Evolutionary conservation across 2,329 filamentous ascomycete genomes (phyloP), one percentile per base, ranked within the genome.

Genomic region (Fusarium hainanense): DNA sequence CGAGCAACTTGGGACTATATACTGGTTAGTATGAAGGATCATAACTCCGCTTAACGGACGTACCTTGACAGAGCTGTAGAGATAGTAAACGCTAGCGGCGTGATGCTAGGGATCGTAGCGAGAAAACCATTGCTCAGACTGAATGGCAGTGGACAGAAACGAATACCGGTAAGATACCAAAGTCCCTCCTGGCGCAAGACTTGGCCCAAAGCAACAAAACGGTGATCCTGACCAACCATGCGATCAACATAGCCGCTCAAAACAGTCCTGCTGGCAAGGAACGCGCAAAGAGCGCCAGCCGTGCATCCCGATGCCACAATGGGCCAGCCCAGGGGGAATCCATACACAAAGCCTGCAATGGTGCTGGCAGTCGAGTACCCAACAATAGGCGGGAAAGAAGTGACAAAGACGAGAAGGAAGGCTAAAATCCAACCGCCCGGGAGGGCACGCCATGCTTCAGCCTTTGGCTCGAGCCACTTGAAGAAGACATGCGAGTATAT

Each of bases 81-180:
- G 47, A 94, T 78, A 32, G 90, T 90, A 81, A 97, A 98, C 48
- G 88, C 88, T 64, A 86, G 79, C 42, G 92, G 92, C 25, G 90
- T 87, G 34, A 99, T 93, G 32, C 92, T 97, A 4, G 94, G 94
- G 66, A 99, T 94, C 2, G 96, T 98, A 30, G 93, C 93, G 58
- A 99, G 88, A 65, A 97, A 97, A 52, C 94, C 96, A 77, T 99
- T 99, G 77, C 92, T 94, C 72, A 98, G 84, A 54, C 92, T 96
- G 79, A 97, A 99, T 16, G 96, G 96, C 64, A 99, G 79, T 3
- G 96, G 96, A 76, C 95, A 98, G 69, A 98, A 87, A 30, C 96
- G 89, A 73, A 99, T 96, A 87, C 96, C 97, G 68, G 93, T 90
- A 47, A 99, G 85, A 56, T 98, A 89, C 75, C 93, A 92, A 54